Percentiles rank a stretch among this genome's conserved stretches.
These are phyloP conservation scores for Silene coronaria DNA, from an alignment of 179 eudicot species.

Conservation along the genomic window DNA sequence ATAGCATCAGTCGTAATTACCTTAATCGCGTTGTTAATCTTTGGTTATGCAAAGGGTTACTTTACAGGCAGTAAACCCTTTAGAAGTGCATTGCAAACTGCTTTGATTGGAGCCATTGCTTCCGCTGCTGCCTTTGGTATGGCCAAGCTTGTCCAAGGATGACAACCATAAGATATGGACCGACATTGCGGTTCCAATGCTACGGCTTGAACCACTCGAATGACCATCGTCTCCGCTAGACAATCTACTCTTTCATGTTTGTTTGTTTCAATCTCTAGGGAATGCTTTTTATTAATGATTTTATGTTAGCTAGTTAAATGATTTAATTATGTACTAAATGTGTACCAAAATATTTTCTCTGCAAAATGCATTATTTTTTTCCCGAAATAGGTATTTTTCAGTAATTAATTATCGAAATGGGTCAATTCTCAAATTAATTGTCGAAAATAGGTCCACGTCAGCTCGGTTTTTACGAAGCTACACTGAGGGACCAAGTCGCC, in stretches of 20 bases:
- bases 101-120: conserved; percentile 77
- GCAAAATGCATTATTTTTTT: too few species aligned
- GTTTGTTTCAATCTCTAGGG: background rate
- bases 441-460: too few species aligned
- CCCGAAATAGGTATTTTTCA: too few species aligned
- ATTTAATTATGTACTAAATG: conserved; percentile 1
- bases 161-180: background rate
- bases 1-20: conserved; percentile 58
- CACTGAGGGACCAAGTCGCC: too few species aligned
- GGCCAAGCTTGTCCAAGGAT: conserved; percentile 67
- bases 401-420: too few species aligned
- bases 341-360: too few species aligned
- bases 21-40: conserved; percentile 56
- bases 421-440: too few species aligned
- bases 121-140: conserved; percentile 91
- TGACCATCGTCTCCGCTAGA: background rate
- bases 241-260: background rate
- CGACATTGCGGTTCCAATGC: too few species aligned
- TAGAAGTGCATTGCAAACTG: conserved; percentile 68
- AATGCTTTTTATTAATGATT: background rate
- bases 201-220: background rate
- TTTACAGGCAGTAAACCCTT: conserved; percentile 64
- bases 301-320: background rate
- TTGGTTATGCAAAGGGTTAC: conserved; percentile 75
- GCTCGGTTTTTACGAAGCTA: too few species aligned